Conservation (phyloP, 805 yeast species). For the Candida ulmi region DNA sequence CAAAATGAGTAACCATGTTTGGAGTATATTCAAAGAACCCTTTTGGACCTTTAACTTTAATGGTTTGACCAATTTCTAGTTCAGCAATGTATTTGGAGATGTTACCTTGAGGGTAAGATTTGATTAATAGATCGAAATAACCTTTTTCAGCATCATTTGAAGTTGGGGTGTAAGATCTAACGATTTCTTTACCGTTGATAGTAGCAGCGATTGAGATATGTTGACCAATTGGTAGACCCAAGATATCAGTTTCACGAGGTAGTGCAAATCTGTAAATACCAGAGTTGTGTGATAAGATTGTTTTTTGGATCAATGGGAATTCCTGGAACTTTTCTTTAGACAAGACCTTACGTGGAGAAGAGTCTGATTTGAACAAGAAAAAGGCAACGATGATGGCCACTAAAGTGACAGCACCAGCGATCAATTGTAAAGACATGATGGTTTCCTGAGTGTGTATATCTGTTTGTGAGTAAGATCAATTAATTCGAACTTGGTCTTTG, state of each 20-base stretch:
- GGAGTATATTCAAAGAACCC: slow-evolving; percentile 82
- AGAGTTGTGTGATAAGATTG: slow-evolving; percentile 71
- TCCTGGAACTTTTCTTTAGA: slow-evolving; percentile 62
- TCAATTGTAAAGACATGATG: neutral
- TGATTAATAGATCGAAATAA: slow-evolving; percentile 77
- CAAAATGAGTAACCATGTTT: slow-evolving; percentile 65
- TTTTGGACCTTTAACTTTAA: slow-evolving; percentile 84
- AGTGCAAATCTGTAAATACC: slow-evolving; percentile 79
- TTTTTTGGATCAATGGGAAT: slow-evolving; percentile 77
- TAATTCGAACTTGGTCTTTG: too few species aligned
- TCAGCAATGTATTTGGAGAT: slow-evolving; percentile 70
- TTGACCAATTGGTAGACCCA: slow-evolving; percentile 93
- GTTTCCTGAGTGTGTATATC: too few species aligned
- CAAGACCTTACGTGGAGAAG: slow-evolving; percentile 36
- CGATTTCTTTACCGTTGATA: slow-evolving; percentile 73
- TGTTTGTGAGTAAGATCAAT: too few species aligned
- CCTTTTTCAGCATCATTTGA: slow-evolving; percentile 77
- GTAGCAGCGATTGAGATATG: slow-evolving; percentile 77
- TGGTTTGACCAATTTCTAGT: slow-evolving; percentile 71
- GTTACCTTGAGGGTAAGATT: slow-evolving; percentile 81
- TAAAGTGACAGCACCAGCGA: slow-evolving; percentile 9
- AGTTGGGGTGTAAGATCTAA: slow-evolving; percentile 88
- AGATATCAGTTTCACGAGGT: slow-evolving; percentile 64
- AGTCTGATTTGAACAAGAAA: slow-evolving; percentile 2
- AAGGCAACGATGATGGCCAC: slow-evolving; percentile 9